phyloP scores from a whole-genome alignment of 2,329 filamentous ascomycete species.

The Tolypocladium amazonense region DNA sequence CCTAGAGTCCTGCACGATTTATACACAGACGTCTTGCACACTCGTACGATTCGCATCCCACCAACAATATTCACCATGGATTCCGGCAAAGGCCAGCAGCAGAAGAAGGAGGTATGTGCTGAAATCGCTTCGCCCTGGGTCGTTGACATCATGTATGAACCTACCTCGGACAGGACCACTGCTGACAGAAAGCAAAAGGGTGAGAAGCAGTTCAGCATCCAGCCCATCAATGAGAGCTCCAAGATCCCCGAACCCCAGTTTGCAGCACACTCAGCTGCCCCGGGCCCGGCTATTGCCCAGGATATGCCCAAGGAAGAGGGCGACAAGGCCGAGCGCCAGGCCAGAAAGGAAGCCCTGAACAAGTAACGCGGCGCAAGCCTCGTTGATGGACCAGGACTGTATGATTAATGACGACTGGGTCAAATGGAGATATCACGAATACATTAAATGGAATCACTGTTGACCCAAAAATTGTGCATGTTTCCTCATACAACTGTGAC shows the following conservation, averaged over 20 bases:
- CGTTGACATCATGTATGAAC: neutral
- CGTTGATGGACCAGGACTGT: neutral
- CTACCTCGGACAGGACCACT: neutral
- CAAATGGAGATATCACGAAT: neutral
- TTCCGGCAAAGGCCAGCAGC: slow-evolving; percentile 8
- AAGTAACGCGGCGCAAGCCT: slow-evolving; percentile 23
- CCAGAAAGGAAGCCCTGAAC: slow-evolving; percentile 56
- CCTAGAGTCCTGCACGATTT: neutral
- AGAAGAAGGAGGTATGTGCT: slow-evolving; percentile 17
- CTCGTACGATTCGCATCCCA: neutral
- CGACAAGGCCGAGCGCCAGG: slow-evolving; percentile 57
- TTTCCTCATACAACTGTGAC: neutral
- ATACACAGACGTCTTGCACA: neutral
- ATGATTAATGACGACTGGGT: neutral
- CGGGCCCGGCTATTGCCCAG: slow-evolving; percentile 46
- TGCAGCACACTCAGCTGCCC: slow-evolving; percentile 41
- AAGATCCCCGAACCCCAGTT: slow-evolving; percentile 31
- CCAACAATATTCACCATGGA: slow-evolving; percentile 7
- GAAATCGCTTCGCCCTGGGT: neutral
- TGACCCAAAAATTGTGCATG: neutral
- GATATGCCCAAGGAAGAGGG: slow-evolving; percentile 46
- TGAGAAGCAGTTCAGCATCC: slow-evolving; percentile 34
- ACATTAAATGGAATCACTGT: neutral
- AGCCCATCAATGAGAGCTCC: slow-evolving; percentile 28
- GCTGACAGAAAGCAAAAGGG: slow-evolving; percentile 19